Evolutionary conservation across 352 stramenopile species (phyloP).

Genomic region (Phytophthora meadii): DNA sequence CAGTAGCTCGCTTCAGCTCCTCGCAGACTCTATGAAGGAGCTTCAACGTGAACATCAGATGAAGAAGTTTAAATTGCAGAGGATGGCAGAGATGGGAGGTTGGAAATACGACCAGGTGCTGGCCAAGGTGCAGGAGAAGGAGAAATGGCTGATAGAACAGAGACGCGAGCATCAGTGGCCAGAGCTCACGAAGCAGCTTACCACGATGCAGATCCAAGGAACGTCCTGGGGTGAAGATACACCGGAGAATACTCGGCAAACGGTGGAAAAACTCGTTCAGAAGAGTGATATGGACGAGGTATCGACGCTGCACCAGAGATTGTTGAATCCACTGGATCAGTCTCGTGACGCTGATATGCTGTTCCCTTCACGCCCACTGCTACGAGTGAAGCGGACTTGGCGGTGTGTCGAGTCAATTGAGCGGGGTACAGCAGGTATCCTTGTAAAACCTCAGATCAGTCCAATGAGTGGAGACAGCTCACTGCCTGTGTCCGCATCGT

Average conservation of each 20-base stretch:
- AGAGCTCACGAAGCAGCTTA: slow-evolving; percentile 58
- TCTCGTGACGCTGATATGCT: slow-evolving; percentile 51
- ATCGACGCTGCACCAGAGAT: slow-evolving; percentile 65
- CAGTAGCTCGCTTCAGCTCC: slow-evolving; percentile 49
- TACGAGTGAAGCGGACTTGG: slow-evolving; percentile 88
- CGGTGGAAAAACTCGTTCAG: slow-evolving; percentile 35
- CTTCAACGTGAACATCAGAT: slow-evolving; percentile 86
- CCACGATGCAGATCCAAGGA: slow-evolving; percentile 20
- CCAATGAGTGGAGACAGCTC: slow-evolving; percentile 91
- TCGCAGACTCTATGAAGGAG: slow-evolving; percentile 78
- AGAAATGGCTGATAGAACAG: slow-evolving; percentile 67
- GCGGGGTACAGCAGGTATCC: slow-evolving; percentile 75
- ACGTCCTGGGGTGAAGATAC: slow-evolving; percentile 16
- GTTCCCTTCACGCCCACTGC: slow-evolving; percentile 66
- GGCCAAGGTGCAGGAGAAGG: slow-evolving; percentile 56
- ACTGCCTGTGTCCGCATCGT: slow-evolving; percentile 74
- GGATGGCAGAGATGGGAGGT: slow-evolving; percentile 73
- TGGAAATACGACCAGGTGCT: slow-evolving; percentile 78
- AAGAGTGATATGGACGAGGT: slow-evolving; percentile 56
- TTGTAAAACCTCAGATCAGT: slow-evolving; percentile 92
- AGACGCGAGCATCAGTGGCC: slow-evolving; percentile 67
- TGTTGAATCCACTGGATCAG: slow-evolving; percentile 75
- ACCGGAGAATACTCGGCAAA: slow-evolving; percentile 19
- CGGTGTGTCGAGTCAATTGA: slow-evolving; percentile 87
- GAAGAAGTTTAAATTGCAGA: slow-evolving; percentile 76